Base-by-base conservation (phyloP, 768 basidiomycete species). In the Naganishia onofrii region DNA sequence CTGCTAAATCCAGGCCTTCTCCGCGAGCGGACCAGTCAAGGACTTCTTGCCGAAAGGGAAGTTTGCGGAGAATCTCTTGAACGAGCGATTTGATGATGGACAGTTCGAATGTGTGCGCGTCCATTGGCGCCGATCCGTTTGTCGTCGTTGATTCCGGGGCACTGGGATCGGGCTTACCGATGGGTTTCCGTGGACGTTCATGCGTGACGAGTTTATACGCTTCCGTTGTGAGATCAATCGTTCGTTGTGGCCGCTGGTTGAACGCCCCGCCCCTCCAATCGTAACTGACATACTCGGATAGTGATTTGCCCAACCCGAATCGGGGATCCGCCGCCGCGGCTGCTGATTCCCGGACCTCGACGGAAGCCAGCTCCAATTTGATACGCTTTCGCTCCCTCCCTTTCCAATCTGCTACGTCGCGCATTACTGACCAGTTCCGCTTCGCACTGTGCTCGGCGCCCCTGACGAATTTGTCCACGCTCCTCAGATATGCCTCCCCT, bases 401-500 rank as follows among this genome's bases (percentile, higher is more conserved):
- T n/a, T 29, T 9, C 2, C 19, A 13, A 9, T 57, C 31, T 29
- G 15, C 21, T 19, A 53, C 63, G 13, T 32, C 28, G 36, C 66
- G 60, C 60, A 63, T 55, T 10, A 26, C 34, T 19, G n/a, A 19
- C 60, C 60, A 63, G 19, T 67, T 67, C 29, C 26, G 28, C 60
- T 44, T 54, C 1, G 55, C 71, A 6, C 72, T 53, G 54, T 48
- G 71, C 66, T 76, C 73, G 9, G 79, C 79, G 8, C 79, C 78
- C 10, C 71, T 48, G 2, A 80, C 70, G 65, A 80, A 80, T 6
- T 46, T 48, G 19, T 73, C 63, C 31, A 80, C 70, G 67, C 74
- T 76, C 7, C 68, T 53, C 9, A 75, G 42, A 68, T 80, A 80
- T 26, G 78, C 79, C 58, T 79, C 79, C 21, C 76, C 76, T 10